Evolutionary conservation across 345 rosid genomes (phyloP), one percentile per base, ranked within the genome.

Genomic region (Gossypium herbaceum): DNA sequence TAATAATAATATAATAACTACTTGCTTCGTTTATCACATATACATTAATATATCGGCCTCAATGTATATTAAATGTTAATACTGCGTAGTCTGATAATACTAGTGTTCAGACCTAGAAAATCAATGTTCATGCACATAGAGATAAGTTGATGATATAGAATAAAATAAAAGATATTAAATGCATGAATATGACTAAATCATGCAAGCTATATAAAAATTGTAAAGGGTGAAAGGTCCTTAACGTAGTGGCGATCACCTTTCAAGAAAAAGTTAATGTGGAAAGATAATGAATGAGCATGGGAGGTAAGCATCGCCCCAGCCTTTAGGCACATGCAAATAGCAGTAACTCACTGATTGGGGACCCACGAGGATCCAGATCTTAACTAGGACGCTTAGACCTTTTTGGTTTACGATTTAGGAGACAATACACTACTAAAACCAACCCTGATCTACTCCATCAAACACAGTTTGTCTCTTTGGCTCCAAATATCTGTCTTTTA

Each of bases 281-380:
- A 80, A 71, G 56, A 56, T 61, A 65, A 71, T 69, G 74, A 71
- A 44, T 70, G 39, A 76, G 84, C 39, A 82, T 76, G 85, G 88
- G 85, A 73, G 75, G 80, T 79, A 79, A 66, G 65, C 77, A 69
- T 71, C 69, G 66, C 29, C 77, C 39, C 86, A 85, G 84, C 76
- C 82, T 83, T 86, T 79, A 24, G 72, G 90, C 92, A 86, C 90
- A 86, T 88, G 92, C 79, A 34, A 72, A 79, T 22, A 25, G 78
- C 78, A 78, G 79, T 47, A 77, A 72, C 58, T 41, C 74, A 51
- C 65, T 75, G 79, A 76, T 55, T 16, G 27, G 59, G 85, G 86
- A 70, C 83, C 87, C 84, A 68, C 80, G 22, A 51, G 48, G 8
- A 2, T 51, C 79, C 75, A 75, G 69, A 77, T 59, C 68, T 41